Evolutionary conservation across 495 filamentous ascomycete species (phyloP).

Genomic region (Copromyces sp.): DNA sequence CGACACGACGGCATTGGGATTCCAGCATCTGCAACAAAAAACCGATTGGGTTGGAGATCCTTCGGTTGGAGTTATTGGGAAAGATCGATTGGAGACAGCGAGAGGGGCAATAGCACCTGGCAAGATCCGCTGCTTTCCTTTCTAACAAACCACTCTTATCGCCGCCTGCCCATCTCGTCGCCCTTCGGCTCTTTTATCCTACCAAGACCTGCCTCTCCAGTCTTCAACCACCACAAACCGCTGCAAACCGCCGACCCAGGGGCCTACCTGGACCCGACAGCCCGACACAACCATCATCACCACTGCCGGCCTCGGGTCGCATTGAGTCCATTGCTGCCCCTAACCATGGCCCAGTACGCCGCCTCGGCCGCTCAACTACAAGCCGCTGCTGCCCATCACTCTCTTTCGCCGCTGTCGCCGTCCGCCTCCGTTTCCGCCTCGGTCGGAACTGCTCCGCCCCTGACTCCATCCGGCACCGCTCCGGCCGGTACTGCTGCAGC

Average conservation of each 20-base stretch:
- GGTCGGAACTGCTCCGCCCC: slow-evolving; percentile 11
- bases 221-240: slow-evolving; percentile 24
- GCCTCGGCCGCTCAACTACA: slow-evolving; percentile 14
- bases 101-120: neutral
- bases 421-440: slow-evolving; percentile 18
- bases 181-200: neutral
- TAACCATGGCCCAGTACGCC: slow-evolving; percentile 25
- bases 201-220: slow-evolving; percentile 13
- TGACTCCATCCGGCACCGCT: slow-evolving; percentile 9
- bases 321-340: neutral
- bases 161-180: neutral
- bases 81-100: neutral
- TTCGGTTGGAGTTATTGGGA: neutral
- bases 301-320: neutral
- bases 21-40: neutral
- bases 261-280: neutral
- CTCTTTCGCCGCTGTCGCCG: slow-evolving; percentile 13
- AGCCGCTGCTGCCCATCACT: neutral
- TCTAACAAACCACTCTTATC: neutral
- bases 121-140: neutral
- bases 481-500: neutral
- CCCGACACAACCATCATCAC: neutral
- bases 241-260: slow-evolving; percentile 16
- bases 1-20: neutral
- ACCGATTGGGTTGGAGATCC: neutral